Evolutionary conservation across 148 eudicot genomes (phyloP).

Genomic region (Pouteria glomerata): DNA sequence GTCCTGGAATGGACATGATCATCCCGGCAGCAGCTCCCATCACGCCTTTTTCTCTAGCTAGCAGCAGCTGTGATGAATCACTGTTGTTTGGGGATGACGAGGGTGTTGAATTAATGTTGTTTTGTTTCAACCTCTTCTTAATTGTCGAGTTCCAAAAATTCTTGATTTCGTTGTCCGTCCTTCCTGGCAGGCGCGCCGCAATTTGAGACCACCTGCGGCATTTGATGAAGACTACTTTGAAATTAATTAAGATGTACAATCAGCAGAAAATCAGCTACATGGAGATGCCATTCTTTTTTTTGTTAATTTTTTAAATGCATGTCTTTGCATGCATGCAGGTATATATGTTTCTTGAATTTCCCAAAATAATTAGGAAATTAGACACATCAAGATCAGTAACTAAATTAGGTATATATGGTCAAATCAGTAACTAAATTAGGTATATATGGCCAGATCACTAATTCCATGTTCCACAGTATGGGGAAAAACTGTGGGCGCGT

Average conservation of each 20-base stretch:
- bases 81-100: slow-evolving; percentile 26
- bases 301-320: not conserved
- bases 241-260: not conserved
- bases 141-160: slow-evolving; percentile 70
- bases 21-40: slow-evolving; percentile 7
- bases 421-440: too few species aligned
- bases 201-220: slow-evolving; percentile 66
- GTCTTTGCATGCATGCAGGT: slow-evolving; percentile 3
- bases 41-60: too few species aligned
- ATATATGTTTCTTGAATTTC: too few species aligned
- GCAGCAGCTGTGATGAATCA: too few species aligned
- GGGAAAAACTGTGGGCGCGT: too few species aligned
- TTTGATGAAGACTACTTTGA: not conserved
- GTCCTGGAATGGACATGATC: slow-evolving; percentile 24
- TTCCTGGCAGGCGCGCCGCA: slow-evolving; percentile 69
- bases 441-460: too few species aligned
- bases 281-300: not conserved
- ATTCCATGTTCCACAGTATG: too few species aligned
- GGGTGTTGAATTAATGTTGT: slow-evolving; percentile 5
- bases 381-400: not conserved
- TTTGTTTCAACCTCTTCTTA: slow-evolving; percentile 52
- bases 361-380: not conserved
- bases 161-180: slow-evolving; percentile 77
- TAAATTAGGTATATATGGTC: too few species aligned
- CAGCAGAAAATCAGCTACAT: not conserved